Evolutionary conservation across 306 rosid species (phyloP), one percentile per base, ranked within the genome.

Genomic region (Bauhinia variegata): DNA sequence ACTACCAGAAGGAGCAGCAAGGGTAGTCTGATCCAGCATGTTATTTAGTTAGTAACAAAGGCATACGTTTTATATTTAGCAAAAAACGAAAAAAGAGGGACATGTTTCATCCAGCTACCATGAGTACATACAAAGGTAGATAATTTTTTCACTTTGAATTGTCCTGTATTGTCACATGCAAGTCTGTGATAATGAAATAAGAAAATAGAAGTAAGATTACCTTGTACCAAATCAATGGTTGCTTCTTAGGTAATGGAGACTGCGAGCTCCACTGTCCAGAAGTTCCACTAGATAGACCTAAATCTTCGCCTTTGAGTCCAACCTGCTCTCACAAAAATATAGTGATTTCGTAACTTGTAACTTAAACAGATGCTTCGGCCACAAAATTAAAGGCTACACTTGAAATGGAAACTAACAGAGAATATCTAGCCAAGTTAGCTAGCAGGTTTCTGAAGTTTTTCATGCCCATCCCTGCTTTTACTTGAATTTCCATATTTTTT

Each of bases 221-320:
- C 98, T 89, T 93, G 89, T 88, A 93, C 98, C 98, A 93, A 34
- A 75, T 88, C 80, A 93, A 75, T 5, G 96, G 96, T 75, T 84
- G 89, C 34, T 86, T 89, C 74, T 72, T 88, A 52, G 96, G 91
- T 77, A 89, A 74, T 50, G 75, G 48, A 50, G 96, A 76, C 65
- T 80, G 71, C 58, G 96, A 78, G 67, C 72, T 74, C 98, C 98
- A 93, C 47, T 76, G 75, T 64, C 82, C 79, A 74, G 84, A 85
- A 74, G 54, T 86, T 54, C 91, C 96, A 80, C 83, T 80, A 30
- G 86, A 63, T 46, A 80, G 68, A 71, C 78, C 85, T 50, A 78
- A 61, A 32, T 83, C 84, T 83, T 93, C 98, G 67, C 86, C 85
- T 83, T 84, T 70, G 58, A 93, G 95, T 48, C 98, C 98, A 83